Evolutionary conservation across 1,284 basidiomycete species (phyloP).

Genomic region (Chalciporus piperatoides): DNA sequence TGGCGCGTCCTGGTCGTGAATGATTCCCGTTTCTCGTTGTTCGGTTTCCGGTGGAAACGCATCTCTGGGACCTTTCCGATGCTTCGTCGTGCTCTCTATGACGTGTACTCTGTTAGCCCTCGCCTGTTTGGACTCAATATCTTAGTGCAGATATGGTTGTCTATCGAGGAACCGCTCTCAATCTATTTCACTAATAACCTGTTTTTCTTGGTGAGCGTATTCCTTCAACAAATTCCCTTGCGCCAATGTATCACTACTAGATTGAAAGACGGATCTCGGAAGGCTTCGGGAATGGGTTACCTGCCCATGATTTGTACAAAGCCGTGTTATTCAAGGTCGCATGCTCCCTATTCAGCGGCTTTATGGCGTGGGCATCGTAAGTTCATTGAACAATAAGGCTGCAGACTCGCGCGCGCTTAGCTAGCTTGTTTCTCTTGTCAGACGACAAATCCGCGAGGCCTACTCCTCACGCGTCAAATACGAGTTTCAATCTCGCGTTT

Average conservation of each 20-base stretch:
- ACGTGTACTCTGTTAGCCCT: conserved; percentile 24
- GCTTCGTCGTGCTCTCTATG: conserved; percentile 19
- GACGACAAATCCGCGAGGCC: not conserved
- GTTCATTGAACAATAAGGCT: not conserved
- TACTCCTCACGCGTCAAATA: conserved; percentile 24
- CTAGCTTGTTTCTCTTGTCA: not conserved
- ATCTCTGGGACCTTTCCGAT: conserved; percentile 5
- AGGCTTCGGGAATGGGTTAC: not conserved
- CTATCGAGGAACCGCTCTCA: conserved; percentile 19
- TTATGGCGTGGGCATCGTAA: conserved; percentile 19
- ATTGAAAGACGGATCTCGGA: conserved; percentile 21
- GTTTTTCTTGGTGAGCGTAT: conserved; percentile 20
- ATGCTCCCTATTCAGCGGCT: conserved; percentile 18
- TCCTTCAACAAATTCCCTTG: not conserved
- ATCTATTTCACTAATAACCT: conserved; percentile 24
- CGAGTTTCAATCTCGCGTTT: conserved; percentile 20
- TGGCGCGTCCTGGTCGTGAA: conserved; percentile 25
- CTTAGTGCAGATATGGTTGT: conserved; percentile 19
- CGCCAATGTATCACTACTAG: conserved; percentile 7
- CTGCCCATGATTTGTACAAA: conserved; percentile 10
- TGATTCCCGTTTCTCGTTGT: conserved; percentile 4
- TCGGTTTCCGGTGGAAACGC: conserved; percentile 11
- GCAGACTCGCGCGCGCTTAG: not conserved
- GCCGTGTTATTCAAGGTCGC: conserved; percentile 10
- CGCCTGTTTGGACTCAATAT: conserved; percentile 18